Evolutionary conservation across 768 basidiomycete species (phyloP), one percentile per base, ranked within the genome.

Genomic region (Leccinum longicurvipes): DNA sequence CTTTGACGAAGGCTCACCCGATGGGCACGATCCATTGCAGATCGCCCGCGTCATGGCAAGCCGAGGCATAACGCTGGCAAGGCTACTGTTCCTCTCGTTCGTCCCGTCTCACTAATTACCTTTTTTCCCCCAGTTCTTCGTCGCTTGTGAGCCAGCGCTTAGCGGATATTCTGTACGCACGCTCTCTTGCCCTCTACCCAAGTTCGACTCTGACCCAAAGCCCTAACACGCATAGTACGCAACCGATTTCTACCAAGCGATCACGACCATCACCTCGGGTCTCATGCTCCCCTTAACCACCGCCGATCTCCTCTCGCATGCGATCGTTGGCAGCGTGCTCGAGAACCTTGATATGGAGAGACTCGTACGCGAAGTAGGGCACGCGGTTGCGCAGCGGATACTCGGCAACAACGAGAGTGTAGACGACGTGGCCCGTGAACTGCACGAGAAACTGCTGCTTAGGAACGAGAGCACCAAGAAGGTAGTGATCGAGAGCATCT

Each of bases 311-410:
- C 84, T 98, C 47, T 85, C 95, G 17, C 93, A 96, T 67, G 96
- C 96, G 28, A 98, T 98, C 56, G 93, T 95, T 54, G 96, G 94
- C 31, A 92, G 91, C 70, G 95, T 98, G 42, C 80, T 98, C 27
- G 96, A 98, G 76, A 97, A 98, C 66, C 84, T 98, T 57, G 96
- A 98, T 72, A 96, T 98, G 96, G 96, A 98, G 66, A 84, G 93
- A 28, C 81, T 98, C 36, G 93, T 98, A 54, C 85, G 86, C 34
- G 96, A 98, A 73, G 94, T 98, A 48, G 96, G 96, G 17, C 81
- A 88, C 55, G 93, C 93, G 9, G 94, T 98, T 8, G 93, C 94
- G 7, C 85, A 91, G 63, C 83, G 95, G 50, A 93, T 98, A 70
- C 82, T 93, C 10, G 90, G 91, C 21, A 91, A 93, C 61, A 89